Percentiles rank a stretch among this genome's conserved stretches.
Conservation (phyloP, 83 land plant species). For the Picea abies region DNA sequence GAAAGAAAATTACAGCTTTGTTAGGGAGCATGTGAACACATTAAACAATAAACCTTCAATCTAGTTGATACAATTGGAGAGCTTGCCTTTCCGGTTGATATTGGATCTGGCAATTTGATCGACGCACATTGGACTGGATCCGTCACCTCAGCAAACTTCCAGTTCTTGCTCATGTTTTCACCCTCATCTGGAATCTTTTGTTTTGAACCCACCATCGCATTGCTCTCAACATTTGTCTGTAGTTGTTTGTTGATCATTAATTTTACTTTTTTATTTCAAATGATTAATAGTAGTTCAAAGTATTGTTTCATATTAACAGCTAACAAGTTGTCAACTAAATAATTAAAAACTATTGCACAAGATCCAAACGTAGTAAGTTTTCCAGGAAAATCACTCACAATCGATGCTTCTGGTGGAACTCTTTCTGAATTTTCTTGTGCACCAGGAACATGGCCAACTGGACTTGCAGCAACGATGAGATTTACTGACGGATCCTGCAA, state of each 20-base stretch:
- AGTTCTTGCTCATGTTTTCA: slow-evolving; percentile 6
- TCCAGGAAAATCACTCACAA: no score
- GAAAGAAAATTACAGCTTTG: not conserved
- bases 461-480: no score
- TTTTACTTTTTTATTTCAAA: not conserved
- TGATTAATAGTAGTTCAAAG: no score
- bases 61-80: not conserved
- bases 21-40: not conserved
- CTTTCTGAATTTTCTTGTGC: no score
- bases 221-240: not conserved
- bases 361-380: no score
- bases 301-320: no score
- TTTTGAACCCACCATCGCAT: not conserved
- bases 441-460: no score
- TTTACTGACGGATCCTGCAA: no score
- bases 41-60: not conserved
- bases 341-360: no score
- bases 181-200: not conserved
- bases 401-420: no score
- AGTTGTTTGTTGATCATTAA: not conserved
- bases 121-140: slow-evolving; percentile 42
- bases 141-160: slow-evolving; percentile 28
- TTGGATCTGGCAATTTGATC: slow-evolving; percentile 29
- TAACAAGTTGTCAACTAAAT: no score
- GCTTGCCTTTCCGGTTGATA: not conserved